Evolutionary conservation across 1,284 basidiomycete genomes (phyloP).

Genomic region (Boletellus dicymbophilus): DNA sequence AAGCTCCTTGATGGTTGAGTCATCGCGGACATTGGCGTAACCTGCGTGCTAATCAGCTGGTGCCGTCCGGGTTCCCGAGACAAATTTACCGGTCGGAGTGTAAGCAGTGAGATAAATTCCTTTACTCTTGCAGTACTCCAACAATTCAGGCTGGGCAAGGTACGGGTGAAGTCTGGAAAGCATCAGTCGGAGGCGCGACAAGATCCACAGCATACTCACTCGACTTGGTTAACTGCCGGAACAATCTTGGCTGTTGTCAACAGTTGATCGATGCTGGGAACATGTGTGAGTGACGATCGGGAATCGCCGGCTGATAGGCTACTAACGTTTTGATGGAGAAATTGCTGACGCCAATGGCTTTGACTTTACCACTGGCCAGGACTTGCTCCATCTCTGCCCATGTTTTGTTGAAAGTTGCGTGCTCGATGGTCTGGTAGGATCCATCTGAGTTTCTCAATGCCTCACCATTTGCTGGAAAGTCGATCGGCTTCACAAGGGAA

Average conservation of each 20-base stretch:
- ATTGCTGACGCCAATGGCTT: slow-evolving; percentile 41
- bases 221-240: slow-evolving; percentile 47
- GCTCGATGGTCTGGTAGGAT: not conserved
- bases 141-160: slow-evolving; percentile 34
- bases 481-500: not conserved
- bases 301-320: not conserved
- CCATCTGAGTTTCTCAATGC: not conserved
- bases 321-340: slow-evolving; percentile 22
- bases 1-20: slow-evolving; percentile 42
- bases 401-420: slow-evolving; percentile 37
- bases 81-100: slow-evolving; percentile 27
- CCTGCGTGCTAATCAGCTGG: slow-evolving; percentile 24
- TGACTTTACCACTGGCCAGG: slow-evolving; percentile 40
- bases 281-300: not conserved
- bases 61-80: not conserved
- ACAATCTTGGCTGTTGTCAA: slow-evolving; percentile 38
- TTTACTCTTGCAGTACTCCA: slow-evolving; percentile 39
- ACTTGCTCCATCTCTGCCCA: slow-evolving; percentile 47
- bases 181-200: slow-evolving; percentile 15
- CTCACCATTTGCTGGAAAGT: not conserved
- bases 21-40: slow-evolving; percentile 40
- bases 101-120: slow-evolving; percentile 47
- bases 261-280: slow-evolving; percentile 20
- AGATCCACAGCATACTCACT: slow-evolving; percentile 1
- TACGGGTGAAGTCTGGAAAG: slow-evolving; percentile 42